A percentile compares a stretch with the other conserved stretches of the same genome.
phyloP scores from a whole-genome alignment of 352 stramenopile genomes.

The Phytophthora colocasiae region DNA sequence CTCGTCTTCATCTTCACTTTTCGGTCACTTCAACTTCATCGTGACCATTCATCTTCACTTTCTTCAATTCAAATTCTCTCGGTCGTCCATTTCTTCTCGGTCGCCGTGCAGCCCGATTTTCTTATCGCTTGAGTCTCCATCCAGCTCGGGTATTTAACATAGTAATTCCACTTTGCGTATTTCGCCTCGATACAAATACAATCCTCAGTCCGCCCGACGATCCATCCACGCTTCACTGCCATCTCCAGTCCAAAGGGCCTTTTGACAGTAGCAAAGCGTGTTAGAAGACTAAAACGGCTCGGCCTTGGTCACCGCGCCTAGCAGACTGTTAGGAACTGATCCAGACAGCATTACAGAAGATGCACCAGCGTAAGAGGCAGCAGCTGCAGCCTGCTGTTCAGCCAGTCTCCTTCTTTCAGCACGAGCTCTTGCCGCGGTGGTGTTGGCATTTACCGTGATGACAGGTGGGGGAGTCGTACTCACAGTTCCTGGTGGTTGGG shows the following conservation, averaged over 20 bases:
- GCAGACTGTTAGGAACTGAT: slow-evolving; percentile 21
- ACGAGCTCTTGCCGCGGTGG: slow-evolving; percentile 40
- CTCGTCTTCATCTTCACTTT: slow-evolving; percentile 36
- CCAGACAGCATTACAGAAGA: slow-evolving; percentile 38
- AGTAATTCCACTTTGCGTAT: slow-evolving; percentile 47
- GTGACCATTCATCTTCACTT: slow-evolving; percentile 43
- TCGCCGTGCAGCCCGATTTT: slow-evolving; percentile 36
- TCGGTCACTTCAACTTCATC: slow-evolving; percentile 43
- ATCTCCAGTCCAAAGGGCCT: slow-evolving; percentile 2
- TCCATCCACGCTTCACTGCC: slow-evolving; percentile 17
- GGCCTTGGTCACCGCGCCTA: slow-evolving; percentile 36
- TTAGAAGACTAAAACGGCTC: slow-evolving; percentile 37
- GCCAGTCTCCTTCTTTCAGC: slow-evolving; percentile 41
- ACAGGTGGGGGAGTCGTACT: slow-evolving; percentile 43
- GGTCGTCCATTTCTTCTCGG: slow-evolving; percentile 32
- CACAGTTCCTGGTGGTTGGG: slow-evolving; percentile 45
- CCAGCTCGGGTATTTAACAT: slow-evolving; percentile 41
- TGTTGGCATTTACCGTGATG: slow-evolving; percentile 49
- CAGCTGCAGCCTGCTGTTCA: slow-evolving; percentile 24
- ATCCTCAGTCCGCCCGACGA: slow-evolving; percentile 33
- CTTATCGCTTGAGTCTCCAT: slow-evolving; percentile 47
- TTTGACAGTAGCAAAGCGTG: slow-evolving; percentile 2
- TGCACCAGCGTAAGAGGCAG: slow-evolving; percentile 25
- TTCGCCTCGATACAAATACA: slow-evolving; percentile 51
- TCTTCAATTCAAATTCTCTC: slow-evolving; percentile 29